Evolutionary conservation across 768 basidiomycete genomes (phyloP), one percentile per base, ranked within the genome.

Genomic region (Podaxis sp.): DNA sequence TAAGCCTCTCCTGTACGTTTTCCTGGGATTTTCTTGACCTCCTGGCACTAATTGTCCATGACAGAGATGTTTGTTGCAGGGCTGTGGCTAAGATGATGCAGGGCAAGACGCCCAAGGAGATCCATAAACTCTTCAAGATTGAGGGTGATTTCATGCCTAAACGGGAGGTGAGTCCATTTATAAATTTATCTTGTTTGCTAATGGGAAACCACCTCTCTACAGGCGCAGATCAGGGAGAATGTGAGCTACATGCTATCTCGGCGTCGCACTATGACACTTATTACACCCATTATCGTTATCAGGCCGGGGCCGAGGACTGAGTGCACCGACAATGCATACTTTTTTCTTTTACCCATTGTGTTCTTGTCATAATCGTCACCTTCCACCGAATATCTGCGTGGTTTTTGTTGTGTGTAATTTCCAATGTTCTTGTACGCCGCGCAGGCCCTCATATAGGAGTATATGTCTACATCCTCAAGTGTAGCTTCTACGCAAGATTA

Each of bases 21-120:
- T 66, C 11, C 38, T 57, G 17, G 30, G 30, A 54, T 17, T 38
- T 26, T 64, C 33, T 19, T 6, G 53, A 28, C 28, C 26, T 19
- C 59, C 30, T 68, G 42, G 33, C 40, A 57, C n/a, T 15, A 38
- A 51, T 22, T n/a, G 15, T n/a, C 24, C 15, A 17, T 52, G 36
- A 52, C 67, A 96, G 95, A 68, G 96, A 97, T 72, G 94, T 97
- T 64, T 96, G 96, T 1, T 97, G 96, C 86, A 96, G 96, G 83
- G 96, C 95, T 2, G 96, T 97, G 3, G 97, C 97, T 13, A 99
- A 99, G 84, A 99, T 99, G 97, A 99, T 99, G 85, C 99, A 99
- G 82, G 96, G 97, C 38, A 99, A 99, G 86, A 96, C 95, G 3
- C 97, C 97, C 22, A 97, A 99, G 76, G 97, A 99, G 79, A 99